Evolutionary conservation across 1,284 basidiomycete species (phyloP).

Genomic region (Heterobasidion parviporum): DNA sequence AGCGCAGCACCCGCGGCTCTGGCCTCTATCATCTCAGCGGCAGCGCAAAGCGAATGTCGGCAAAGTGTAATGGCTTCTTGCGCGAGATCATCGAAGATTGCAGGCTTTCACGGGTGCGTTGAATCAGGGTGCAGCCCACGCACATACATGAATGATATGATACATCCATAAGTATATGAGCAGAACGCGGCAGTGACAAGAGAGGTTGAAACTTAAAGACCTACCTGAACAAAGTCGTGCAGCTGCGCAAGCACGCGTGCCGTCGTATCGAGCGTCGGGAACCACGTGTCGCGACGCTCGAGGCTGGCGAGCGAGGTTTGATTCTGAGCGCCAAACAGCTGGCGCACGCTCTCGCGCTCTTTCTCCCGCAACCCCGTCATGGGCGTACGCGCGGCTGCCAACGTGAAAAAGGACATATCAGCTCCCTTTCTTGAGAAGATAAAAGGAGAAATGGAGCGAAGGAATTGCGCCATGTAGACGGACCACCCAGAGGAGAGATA

Average conservation of each 20-base stretch:
- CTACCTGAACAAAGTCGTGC: constrained; percentile 84
- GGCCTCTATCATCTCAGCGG: constrained; percentile 54
- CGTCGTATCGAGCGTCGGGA: constrained; percentile 77
- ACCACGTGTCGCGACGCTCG: constrained; percentile 80
- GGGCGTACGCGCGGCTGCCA: constrained; percentile 36
- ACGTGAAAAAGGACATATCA: not conserved
- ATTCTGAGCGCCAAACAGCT: constrained; percentile 35
- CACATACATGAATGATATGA: not conserved
- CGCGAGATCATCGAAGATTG: constrained; percentile 90
- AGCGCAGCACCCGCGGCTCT: constrained; percentile 35
- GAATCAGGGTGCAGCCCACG: not conserved
- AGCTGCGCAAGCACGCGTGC: constrained; percentile 85
- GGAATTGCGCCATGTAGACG: no score
- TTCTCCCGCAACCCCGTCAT: constrained; percentile 45
- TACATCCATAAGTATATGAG: not conserved
- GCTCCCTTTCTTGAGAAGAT: no score
- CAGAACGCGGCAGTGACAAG: constrained; percentile 1
- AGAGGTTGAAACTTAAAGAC: constrained; percentile 11
- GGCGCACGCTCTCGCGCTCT: constrained; percentile 40
- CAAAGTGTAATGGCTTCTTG: constrained; percentile 84
- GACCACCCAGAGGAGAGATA: no score
- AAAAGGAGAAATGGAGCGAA: no score
- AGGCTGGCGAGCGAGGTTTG: constrained; percentile 49
- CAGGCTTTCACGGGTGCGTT: constrained; percentile 41
- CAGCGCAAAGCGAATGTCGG: constrained; percentile 67